These are phyloP conservation scores for Fusarium sp. DNA, from an alignment of 2,329 filamentous ascomycete genomes.

Conservation along the genomic window DNA sequence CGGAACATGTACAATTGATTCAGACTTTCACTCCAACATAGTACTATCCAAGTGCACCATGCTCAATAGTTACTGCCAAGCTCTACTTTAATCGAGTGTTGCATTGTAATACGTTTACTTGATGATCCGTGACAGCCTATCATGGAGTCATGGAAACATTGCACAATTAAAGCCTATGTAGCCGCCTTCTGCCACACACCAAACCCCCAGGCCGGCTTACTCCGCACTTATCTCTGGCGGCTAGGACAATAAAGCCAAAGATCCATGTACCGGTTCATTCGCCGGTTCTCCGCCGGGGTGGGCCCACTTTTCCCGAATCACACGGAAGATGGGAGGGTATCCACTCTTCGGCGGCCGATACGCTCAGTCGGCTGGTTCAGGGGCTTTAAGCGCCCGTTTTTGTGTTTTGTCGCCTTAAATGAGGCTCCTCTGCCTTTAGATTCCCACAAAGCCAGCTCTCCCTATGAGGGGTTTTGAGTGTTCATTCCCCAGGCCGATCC, in stretches of 20 bases:
- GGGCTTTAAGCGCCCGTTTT: not conserved
- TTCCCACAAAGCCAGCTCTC: not conserved
- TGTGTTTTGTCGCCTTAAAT: not conserved
- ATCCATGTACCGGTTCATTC: not conserved
- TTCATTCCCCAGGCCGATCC: not conserved
- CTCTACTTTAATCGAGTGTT: not conserved
- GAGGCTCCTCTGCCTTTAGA: not conserved
- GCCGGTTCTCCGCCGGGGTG: not conserved
- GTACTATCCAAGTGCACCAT: not conserved
- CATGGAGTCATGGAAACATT: not conserved
- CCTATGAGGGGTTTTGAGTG: too few species aligned
- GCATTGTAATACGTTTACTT: too few species aligned
- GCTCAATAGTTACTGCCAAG: too few species aligned
- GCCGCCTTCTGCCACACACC: not conserved
- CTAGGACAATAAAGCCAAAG: not conserved
- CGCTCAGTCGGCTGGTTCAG: not conserved
- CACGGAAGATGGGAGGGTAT: not conserved
- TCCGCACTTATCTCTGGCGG: too few species aligned
- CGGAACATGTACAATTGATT: too few species aligned
- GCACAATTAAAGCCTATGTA: not conserved
- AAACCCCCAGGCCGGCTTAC: too few species aligned
- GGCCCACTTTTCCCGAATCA: constrained; percentile 19
- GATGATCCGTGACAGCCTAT: not conserved
- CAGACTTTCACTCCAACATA: too few species aligned
- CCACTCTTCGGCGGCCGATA: constrained; percentile 7